A percentile compares a stretch with the other conserved stretches of the same genome.
phyloP scores from a whole-genome alignment of 805 yeast genomes.

The Tetrapisispora fleetii region DNA sequence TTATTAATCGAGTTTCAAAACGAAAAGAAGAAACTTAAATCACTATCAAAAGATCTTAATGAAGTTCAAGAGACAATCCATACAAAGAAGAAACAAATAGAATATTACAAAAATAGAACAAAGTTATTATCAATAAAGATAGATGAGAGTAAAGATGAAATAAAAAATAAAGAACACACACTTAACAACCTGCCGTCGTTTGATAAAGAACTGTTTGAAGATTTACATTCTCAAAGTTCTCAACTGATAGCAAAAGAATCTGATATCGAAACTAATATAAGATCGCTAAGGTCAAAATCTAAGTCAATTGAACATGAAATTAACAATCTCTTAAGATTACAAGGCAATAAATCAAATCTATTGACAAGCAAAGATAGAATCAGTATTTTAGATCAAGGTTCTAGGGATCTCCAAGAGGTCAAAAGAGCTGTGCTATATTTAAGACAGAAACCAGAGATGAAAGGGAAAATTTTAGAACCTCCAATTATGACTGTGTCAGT shows the following conservation, averaged over 20 bases:
- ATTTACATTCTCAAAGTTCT: constrained; percentile 15
- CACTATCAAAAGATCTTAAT: constrained; percentile 11
- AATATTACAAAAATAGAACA: constrained; percentile 16
- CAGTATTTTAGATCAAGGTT: constrained; percentile 33
- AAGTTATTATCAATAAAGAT: constrained; percentile 12
- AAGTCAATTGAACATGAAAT: constrained; percentile 34
- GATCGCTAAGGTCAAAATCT: constrained; percentile 24
- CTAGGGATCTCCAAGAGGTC: constrained; percentile 25
- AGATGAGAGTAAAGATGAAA: constrained; percentile 5
- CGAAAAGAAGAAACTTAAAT: constrained; percentile 1
- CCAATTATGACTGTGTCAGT: constrained; percentile 59
- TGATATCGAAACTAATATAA: constrained; percentile 11
- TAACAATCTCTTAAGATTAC: constrained; percentile 28
- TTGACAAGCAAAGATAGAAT: constrained; percentile 43
- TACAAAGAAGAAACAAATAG: constrained; percentile 10
- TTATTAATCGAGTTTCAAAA: constrained; percentile 5
- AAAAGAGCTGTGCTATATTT: constrained; percentile 26
- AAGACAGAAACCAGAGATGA: constrained; percentile 31
- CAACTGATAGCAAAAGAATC: constrained; percentile 14
- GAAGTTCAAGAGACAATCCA: constrained; percentile 11
- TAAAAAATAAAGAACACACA: constrained; percentile 4
- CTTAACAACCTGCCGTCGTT: constrained; percentile 9
- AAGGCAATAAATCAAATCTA: constrained; percentile 29
- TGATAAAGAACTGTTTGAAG: constrained; percentile 10
- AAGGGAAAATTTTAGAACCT: constrained; percentile 52